Base-by-base conservation (phyloP, 139 green algal species). In the Coccomyxa sp. region DNA sequence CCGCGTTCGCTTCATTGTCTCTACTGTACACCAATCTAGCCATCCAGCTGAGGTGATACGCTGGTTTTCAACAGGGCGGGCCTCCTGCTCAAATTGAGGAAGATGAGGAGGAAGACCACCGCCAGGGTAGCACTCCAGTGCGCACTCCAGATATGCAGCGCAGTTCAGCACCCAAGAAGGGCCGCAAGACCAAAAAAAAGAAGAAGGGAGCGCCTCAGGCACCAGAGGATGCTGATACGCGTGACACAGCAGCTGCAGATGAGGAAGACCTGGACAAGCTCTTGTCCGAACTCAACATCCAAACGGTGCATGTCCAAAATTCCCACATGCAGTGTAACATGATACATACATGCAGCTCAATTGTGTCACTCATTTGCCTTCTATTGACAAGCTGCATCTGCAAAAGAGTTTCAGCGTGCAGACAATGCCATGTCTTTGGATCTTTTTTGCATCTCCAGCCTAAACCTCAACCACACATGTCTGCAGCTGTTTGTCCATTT, bases 251-350 rank as follows among this genome's bases (percentile, higher is more conserved):
- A 57, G 76, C 45, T 28, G 67, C 38, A 23, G 85, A 84, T 13
- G 91, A 88, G 45, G 90, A 94, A 18, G 90, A 96, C 38, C 89
- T 97, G 12, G 92, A 96, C 59, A 32, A 79, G 16, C 87, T 95
- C 1, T 60, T 95, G 27, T 45, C 83, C n/a, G 92, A 96, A 83
- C 86, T 96, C 10, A 90, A 95, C 63, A 85, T 95, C 10, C 79
- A 81, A 32, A 82, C 86, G 59, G 75, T 76, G 76, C n/a, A 60
- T 21, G 77, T 71, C 27, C 38, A 11, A 51, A 51, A 51, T 7
- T n/a, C 38, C 38, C 38, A 51, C 38, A 51, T 51, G 38, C 3
- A 51, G 38, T 51, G 38, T 51, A 3, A 51, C 7, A 51, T 51
- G 38, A 51, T 51, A 51, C 7, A 7, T 51, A 11, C 7, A 51